Conservation (phyloP, 75 land plant species). For the Pinus tabuliformis region DNA sequence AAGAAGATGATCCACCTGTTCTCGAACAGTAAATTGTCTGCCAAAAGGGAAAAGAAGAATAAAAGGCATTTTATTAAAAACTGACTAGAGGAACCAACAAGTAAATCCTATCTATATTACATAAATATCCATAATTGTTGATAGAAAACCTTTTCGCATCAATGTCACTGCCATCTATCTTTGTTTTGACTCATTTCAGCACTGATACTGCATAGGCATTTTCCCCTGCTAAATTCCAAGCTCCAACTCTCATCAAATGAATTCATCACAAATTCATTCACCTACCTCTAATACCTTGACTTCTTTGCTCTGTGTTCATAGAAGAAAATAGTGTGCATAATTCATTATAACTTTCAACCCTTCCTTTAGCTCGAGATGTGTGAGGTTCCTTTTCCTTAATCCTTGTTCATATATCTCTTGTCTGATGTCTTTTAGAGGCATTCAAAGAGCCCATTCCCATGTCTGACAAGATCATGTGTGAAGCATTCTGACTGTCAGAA, state of each 20-base stretch:
- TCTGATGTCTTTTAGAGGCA: neutral
- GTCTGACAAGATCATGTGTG: neutral
- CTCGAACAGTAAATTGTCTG: slow-evolving; percentile 72
- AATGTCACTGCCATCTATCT: slow-evolving; percentile 79
- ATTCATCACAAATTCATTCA: neutral
- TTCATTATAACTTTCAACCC: slow-evolving; percentile 6
- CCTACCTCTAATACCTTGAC: slow-evolving; percentile 31
- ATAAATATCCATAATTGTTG: neutral
- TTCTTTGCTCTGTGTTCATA: slow-evolving; percentile 18
- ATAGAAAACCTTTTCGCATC: slow-evolving; percentile 63
- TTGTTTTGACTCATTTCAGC: slow-evolving; percentile 76
- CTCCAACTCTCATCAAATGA: neutral
- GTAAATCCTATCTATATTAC: neutral
- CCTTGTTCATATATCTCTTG: neutral
- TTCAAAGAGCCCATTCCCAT: neutral
- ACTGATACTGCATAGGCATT: slow-evolving; percentile 94
- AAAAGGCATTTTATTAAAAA: neutral
- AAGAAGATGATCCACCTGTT: slow-evolving; percentile 93
- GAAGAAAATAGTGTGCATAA: neutral
- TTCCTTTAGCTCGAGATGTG: neutral
- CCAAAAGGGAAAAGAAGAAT: slow-evolving; percentile 2
- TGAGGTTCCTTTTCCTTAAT: slow-evolving; percentile 14
- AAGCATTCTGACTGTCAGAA: neutral
- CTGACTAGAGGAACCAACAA: neutral
- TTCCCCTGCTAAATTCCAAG: slow-evolving; percentile 44